Base-by-base conservation (phyloP, 2,329 filamentous ascomycete genomes). In the Sodiomyces alkalinus region DNA sequence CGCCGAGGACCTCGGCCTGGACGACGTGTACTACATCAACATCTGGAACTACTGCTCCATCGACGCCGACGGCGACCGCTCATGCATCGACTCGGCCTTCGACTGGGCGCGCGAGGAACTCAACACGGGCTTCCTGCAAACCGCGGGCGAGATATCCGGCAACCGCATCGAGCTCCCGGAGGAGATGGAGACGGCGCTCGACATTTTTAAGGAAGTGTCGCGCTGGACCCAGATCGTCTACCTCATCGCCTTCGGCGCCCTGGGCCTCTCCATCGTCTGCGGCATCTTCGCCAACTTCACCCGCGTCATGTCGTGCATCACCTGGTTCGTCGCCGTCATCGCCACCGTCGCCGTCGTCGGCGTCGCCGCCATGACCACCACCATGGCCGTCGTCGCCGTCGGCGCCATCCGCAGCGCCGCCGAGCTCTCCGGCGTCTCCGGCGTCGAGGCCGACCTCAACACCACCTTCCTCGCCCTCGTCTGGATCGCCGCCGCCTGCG, bases 41-140 rank as follows among this genome's bases (percentile, higher is more conserved):
- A 64, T 96, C 20, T 92, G 82, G 80, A 80, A 79, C 48, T 93
- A 85, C 67, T 96, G 90, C 68, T 59, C 62, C 32, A 72, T 67
- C 29, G 55, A 64, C 28, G 51, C 61, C 39, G 64, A 66, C 39
- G 60, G 62, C 42, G 60, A 64, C 37, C 60, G 63, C 38, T 59
- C 65, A 41, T 96, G 87, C 68, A 76, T 74, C 29, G 62, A 73
- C 41, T 64, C 74, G 30, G 59, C 76, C 49, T 74, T 76, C 42
- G 62, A 82, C 55, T 98, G 81, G 73, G 83, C 79, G 43, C 69
- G 76, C 52, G 63, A 78, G 42, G 67, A 74, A 3, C 59, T 92
- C 38, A 70, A 79, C 37, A 64, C 70, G 23, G 78, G 73, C 55
- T 41, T 39, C 27, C 48, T 90, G 37, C 62, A 76, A 38, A 46